Conservation (phyloP, 805 yeast genomes). For the Myxozyma nipponensis region DNA sequence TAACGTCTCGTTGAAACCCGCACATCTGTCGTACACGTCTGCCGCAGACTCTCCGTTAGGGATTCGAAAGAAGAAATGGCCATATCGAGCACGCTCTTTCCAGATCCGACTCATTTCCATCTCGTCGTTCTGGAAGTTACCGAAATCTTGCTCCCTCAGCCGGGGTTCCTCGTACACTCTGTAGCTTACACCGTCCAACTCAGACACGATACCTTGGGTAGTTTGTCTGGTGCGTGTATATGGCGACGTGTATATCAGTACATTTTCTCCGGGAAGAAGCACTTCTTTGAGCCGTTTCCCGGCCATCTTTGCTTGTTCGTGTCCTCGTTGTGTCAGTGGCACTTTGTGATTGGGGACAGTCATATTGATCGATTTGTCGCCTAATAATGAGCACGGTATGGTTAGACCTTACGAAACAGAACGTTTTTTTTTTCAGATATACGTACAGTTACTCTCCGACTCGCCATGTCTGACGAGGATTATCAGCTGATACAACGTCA, state of each 20-base stretch:
- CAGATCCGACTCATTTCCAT: conserved; percentile 77
- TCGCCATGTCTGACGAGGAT: conserved; percentile 88
- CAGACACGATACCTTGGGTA: conserved; percentile 61
- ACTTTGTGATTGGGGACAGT: conserved; percentile 77
- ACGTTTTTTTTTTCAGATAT: not conserved
- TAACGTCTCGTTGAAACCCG: conserved; percentile 83
- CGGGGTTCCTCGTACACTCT: conserved; percentile 81
- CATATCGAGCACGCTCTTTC: conserved; percentile 82
- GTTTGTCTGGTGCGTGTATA: conserved; percentile 83
- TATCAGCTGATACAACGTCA: conserved; percentile 48
- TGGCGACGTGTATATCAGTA: conserved; percentile 82
- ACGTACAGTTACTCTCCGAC: conserved; percentile 70
- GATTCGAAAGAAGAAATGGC: conserved; percentile 82
- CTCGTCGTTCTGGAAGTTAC: conserved; percentile 74
- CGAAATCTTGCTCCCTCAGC: conserved; percentile 92
- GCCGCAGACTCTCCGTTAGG: conserved; percentile 96
- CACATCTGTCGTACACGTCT: conserved; percentile 86
- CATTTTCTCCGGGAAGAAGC: conserved; percentile 49
- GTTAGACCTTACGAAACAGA: not conserved
- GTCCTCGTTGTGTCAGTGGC: conserved; percentile 68
- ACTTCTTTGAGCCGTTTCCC: conserved; percentile 38
- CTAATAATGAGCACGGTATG: no score
- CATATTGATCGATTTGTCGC: conserved; percentile 76
- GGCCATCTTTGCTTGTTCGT: conserved; percentile 39
- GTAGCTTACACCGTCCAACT: conserved; percentile 48